A percentile compares a stretch with the other conserved stretches of the same genome.
phyloP scores from a whole-genome alignment of 345 rosid genomes.

The Rhodamnia rubescens region DNA sequence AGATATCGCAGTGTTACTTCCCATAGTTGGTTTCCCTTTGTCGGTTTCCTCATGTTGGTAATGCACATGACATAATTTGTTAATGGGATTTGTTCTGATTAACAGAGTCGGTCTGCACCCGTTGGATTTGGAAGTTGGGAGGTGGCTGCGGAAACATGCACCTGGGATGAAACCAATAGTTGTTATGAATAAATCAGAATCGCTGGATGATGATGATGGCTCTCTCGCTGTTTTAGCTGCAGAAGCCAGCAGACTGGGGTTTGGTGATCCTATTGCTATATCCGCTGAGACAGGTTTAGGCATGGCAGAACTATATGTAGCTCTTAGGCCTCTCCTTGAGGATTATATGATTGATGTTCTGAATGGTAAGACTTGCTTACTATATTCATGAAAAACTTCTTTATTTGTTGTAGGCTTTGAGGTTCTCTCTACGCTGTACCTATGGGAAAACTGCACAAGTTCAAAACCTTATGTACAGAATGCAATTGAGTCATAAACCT shows the following conservation, averaged over 20 bases:
- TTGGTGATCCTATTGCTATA: conserved; percentile 85
- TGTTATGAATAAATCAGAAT: conserved; percentile 84
- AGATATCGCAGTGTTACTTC: background rate
- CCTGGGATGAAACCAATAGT: conserved; percentile 62
- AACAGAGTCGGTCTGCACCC: conserved; percentile 83
- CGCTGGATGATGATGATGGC: conserved; percentile 41
- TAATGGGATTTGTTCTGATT: background rate
- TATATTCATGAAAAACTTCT: background rate
- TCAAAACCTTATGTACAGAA: background rate
- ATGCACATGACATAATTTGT: background rate
- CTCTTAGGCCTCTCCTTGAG: conserved; percentile 62
- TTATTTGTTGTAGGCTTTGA: background rate
- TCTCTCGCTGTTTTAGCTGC: conserved; percentile 54
- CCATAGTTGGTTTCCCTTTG: background rate
- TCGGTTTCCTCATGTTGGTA: background rate
- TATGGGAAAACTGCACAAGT: background rate
- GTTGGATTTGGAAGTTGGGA: conserved; percentile 85
- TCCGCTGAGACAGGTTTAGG: conserved; percentile 98
- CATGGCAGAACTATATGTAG: conserved; percentile 68
- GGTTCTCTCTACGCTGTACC: background rate
- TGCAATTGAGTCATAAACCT: background rate
- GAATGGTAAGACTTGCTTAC: conserved; percentile 31
- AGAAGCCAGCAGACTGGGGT: conserved; percentile 60
- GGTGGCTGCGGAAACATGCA: conserved; percentile 81
- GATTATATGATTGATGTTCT: conserved; percentile 39